Percentiles rank a stretch among this genome's conserved stretches.
Evolutionary conservation across 192 early-diverging fungal genomes (phyloP).

Genomic region (Mortierella hygrophila): DNA sequence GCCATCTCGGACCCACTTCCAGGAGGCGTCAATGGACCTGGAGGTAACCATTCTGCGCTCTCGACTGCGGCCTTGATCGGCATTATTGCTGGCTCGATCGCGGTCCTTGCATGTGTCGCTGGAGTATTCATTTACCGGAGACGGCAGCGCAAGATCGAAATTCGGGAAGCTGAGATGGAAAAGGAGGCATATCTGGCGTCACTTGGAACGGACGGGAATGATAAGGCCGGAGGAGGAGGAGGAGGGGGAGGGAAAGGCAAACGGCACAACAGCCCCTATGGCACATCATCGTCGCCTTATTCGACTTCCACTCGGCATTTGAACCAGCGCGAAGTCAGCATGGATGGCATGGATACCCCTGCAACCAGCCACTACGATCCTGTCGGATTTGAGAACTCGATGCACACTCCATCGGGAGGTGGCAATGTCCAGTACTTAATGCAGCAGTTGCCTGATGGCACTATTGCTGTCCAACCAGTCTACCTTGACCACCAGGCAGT

Average conservation of each 20-base stretch:
- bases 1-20: constrained; percentile 17
- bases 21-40: constrained; percentile 1
- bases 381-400: background rate
- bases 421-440: constrained; percentile 43
- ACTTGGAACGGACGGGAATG: constrained; percentile 21
- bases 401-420: background rate
- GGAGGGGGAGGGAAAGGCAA: background rate
- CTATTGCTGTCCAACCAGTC: constrained; percentile 50
- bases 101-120: background rate
- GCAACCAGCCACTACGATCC: constrained; percentile 4
- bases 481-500: constrained; percentile 41
- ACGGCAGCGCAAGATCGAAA: constrained; percentile 32
- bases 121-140: constrained; percentile 21
- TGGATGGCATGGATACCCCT: constrained; percentile 10
- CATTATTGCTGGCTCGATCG: constrained; percentile 22
- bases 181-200: constrained; percentile 39
- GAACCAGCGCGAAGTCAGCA: constrained; percentile 9
- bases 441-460: constrained; percentile 51
- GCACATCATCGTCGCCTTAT: background rate
- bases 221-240: background rate
- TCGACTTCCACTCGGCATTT: constrained; percentile 19
- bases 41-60: constrained; percentile 1
- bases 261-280: constrained; percentile 19
- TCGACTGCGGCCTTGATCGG: constrained; percentile 26
- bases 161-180: constrained; percentile 41